Evolutionary conservation across 306 rosid genomes (phyloP).

Genomic region (Cajanus cajan): DNA sequence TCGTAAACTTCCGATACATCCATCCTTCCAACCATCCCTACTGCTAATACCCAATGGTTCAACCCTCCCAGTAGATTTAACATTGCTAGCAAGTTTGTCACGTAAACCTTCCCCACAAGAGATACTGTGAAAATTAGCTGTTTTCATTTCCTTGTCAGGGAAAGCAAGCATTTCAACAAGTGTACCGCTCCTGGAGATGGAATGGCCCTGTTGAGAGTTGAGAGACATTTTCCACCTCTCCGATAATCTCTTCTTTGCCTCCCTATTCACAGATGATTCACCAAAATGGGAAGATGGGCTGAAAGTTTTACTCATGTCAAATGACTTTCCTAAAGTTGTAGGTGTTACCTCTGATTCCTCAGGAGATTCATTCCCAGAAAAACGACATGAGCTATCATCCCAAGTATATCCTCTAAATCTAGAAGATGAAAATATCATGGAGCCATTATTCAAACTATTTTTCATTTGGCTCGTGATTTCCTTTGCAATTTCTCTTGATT

Average conservation of each 20-base stretch:
- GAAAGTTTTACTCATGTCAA: not conserved
- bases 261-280: slow-evolving; percentile 16
- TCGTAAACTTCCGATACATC: not conserved
- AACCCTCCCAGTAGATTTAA: not conserved
- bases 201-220: not conserved
- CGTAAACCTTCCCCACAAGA: not conserved
- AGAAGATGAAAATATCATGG: slow-evolving; percentile 42
- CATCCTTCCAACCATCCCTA: slow-evolving; percentile 24
- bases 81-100: not conserved
- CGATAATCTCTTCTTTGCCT: slow-evolving; percentile 22
- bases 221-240: slow-evolving; percentile 15
- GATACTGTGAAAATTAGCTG: not conserved
- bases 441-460: slow-evolving; percentile 33
- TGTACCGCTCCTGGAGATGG: not conserved
- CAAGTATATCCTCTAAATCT: slow-evolving; percentile 53
- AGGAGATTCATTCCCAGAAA: slow-evolving; percentile 60
- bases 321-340: not conserved
- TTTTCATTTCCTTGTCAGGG: not conserved
- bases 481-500: slow-evolving; percentile 71
- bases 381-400: slow-evolving; percentile 52
- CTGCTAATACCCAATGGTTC: slow-evolving; percentile 23
- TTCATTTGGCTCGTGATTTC: slow-evolving; percentile 70
- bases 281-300: not conserved
- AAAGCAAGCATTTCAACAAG: slow-evolving; percentile 17
- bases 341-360: slow-evolving; percentile 47